These are phyloP conservation scores for Ramaria sp. DNA, from an alignment of 768 basidiomycete species.

Conservation along the genomic window DNA sequence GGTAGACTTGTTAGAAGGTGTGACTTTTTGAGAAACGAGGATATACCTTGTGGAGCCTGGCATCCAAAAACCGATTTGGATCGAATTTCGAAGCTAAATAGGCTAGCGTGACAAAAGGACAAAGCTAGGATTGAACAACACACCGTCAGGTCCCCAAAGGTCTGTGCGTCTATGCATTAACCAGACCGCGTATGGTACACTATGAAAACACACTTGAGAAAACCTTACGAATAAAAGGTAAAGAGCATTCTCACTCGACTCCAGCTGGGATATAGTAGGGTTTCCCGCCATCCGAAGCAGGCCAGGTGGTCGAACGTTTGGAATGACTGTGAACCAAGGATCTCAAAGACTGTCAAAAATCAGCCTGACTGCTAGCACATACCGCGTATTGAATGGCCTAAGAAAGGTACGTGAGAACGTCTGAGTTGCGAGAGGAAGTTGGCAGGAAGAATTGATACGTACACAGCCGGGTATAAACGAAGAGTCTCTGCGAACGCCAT, in stretches of 20 bases:
- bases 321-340: neutral
- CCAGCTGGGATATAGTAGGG: slow-evolving; percentile 2
- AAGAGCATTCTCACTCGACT: neutral
- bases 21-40: too few species aligned
- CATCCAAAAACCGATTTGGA: slow-evolving; percentile 15
- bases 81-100: slow-evolving; percentile 12
- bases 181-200: slow-evolving; percentile 15
- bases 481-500: slow-evolving; percentile 32
- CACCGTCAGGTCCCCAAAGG: slow-evolving; percentile 29
- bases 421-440: neutral
- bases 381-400: slow-evolving; percentile 4
- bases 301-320: neutral
- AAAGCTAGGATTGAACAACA: neutral
- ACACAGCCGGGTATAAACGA: slow-evolving; percentile 43
- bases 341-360: neutral
- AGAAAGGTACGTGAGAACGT: neutral
- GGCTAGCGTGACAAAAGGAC: neutral
- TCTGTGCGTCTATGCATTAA: slow-evolving; percentile 29
- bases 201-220: neutral
- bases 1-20: too few species aligned
- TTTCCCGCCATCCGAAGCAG: slow-evolving; percentile 2
- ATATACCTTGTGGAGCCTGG: slow-evolving; percentile 5
- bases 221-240: neutral
- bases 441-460: neutral
- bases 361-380: neutral